Evolutionary conservation across 805 yeast genomes (phyloP), one percentile per base, ranked within the genome.

Genomic region (Hagleromyces aurorensis): DNA sequence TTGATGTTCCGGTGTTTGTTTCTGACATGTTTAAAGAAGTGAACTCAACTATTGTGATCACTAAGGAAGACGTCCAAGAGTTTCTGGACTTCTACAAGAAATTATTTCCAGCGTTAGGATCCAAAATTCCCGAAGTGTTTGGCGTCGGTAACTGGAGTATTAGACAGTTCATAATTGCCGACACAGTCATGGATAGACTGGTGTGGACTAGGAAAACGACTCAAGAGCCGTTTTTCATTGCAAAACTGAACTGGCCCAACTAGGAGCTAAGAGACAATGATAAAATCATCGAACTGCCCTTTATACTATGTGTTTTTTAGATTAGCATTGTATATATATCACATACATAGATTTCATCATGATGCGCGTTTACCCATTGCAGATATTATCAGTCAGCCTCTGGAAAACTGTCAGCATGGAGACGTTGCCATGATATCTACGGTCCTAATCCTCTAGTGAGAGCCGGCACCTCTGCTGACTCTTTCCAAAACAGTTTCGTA

Each of bases 401-500:
- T n/a, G n/a, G n/a, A n/a, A n/a, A n/a, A n/a, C n/a, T n/a, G n/a
- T n/a, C n/a, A n/a, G n/a, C n/a, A n/a, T n/a, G n/a, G n/a, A n/a
- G n/a, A n/a, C n/a, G n/a, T n/a, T n/a, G n/a, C n/a, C n/a, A n/a
- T n/a, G n/a, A 13, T 15, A 27, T 29, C 25, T 12, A 21, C 18
- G 17, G 21, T 26, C 20, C 18, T 23, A 17, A 26, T 21, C 25
- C 18, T 23, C 56, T 62, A 70, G 50, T 70, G 77, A 43, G 71
- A 65, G 29, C 77, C 78, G 42, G 86, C 82, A 55, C 83, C 87
- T 62, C 77, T 78, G 59, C 85, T 74, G 49, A 87, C 96, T 61
- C 67, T 81, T 56, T 83, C 96, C 61, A 87, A 72, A 37, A 91
- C 91, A 44, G 87, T 70, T 59, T 89, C 98, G 63, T 80, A 84